Evolutionary conservation across 2,329 filamentous ascomycete genomes (phyloP).

Genomic region (Akanthomyces uredinophilus): DNA sequence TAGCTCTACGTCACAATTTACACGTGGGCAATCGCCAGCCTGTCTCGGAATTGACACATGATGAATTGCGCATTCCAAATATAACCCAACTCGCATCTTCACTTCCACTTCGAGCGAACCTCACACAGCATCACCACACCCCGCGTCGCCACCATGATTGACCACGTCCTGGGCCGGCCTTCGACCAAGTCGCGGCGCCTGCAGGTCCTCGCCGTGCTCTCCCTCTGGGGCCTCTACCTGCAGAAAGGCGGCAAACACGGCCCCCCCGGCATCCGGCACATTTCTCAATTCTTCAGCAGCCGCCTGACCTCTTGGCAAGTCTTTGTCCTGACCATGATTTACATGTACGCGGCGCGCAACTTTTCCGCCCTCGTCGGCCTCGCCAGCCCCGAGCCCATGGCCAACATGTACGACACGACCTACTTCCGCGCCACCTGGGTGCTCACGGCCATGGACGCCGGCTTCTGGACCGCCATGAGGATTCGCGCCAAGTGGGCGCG

Average conservation of each 20-base stretch:
- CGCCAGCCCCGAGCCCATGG: slow-evolving; percentile 86
- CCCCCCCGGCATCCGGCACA: slow-evolving; percentile 64
- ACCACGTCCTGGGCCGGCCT: slow-evolving; percentile 87
- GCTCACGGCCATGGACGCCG: slow-evolving; percentile 87
- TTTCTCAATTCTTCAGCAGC: slow-evolving; percentile 67
- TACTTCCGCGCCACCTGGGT: slow-evolving; percentile 98
- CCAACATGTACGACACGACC: slow-evolving; percentile 85
- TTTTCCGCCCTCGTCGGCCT: slow-evolving; percentile 89
- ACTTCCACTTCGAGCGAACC: neutral
- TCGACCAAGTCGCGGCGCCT: slow-evolving; percentile 88
- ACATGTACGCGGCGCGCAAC: slow-evolving; percentile 86
- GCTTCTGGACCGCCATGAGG: slow-evolving; percentile 98
- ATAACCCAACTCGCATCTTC: neutral
- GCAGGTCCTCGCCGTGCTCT: slow-evolving; percentile 84
- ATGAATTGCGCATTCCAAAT: neutral
- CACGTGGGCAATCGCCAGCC: slow-evolving; percentile 1
- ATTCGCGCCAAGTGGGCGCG: slow-evolving; percentile 73
- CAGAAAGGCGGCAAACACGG: slow-evolving; percentile 79
- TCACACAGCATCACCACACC: neutral
- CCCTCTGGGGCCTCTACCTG: slow-evolving; percentile 86
- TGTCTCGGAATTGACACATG: neutral
- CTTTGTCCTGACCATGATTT: slow-evolving; percentile 79
- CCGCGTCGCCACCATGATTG: slow-evolving; percentile 49
- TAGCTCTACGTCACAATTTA: slow-evolving; percentile 2
- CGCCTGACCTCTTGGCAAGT: slow-evolving; percentile 85